phyloP scores from a whole-genome alignment of 805 yeast species.

The Saccharomycopsis fibuligera region DNA sequence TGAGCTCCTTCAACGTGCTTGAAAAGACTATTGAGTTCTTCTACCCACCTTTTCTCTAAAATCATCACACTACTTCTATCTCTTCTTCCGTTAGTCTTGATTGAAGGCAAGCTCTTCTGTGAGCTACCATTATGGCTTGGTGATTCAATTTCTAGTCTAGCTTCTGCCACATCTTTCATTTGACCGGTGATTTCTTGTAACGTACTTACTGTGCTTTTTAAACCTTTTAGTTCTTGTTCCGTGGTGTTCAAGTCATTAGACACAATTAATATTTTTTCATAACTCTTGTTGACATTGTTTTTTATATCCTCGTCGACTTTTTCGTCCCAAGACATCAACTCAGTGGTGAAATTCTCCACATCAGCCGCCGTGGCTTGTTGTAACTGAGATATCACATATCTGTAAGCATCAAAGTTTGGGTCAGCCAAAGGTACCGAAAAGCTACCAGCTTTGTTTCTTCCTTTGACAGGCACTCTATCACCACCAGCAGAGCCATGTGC shows the following conservation, averaged over 20 bases:
- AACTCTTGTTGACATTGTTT: constrained; percentile 53
- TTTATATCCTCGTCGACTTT: constrained; percentile 53
- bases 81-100: constrained; percentile 25
- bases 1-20: constrained; percentile 90
- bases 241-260: constrained; percentile 58
- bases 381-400: constrained; percentile 43
- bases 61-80: constrained; percentile 68
- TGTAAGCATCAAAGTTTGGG: constrained; percentile 40
- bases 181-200: constrained; percentile 53
- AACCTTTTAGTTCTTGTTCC: constrained; percentile 52
- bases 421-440: constrained; percentile 32
- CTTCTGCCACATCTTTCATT: constrained; percentile 56
- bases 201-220: constrained; percentile 55
- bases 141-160: constrained; percentile 42
- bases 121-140: constrained; percentile 23
- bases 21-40: constrained; percentile 61
- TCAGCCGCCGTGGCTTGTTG: constrained; percentile 64
- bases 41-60: constrained; percentile 76
- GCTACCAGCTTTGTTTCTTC: constrained; percentile 22
- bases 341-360: constrained; percentile 62
- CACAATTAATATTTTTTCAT: constrained; percentile 52
- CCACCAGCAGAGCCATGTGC: too few species aligned
- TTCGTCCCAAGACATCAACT: constrained; percentile 41
- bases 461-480: constrained; percentile 21
- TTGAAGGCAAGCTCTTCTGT: not conserved